Evolutionary conservation across 148 eudicot species (phyloP).

Genomic region (Silene uniflora): DNA sequence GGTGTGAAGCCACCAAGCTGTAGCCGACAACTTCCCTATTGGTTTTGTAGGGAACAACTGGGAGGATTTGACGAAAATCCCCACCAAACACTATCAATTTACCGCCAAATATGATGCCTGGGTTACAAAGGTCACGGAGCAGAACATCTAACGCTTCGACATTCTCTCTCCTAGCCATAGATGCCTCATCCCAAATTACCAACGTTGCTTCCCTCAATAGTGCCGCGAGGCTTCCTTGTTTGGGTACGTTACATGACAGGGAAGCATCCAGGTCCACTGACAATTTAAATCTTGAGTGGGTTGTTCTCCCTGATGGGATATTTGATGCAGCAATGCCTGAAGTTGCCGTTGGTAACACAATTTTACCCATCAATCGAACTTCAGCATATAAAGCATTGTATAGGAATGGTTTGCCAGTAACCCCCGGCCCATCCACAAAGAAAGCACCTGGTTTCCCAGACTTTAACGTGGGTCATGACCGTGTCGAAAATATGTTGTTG

Average conservation of each 20-base stretch:
- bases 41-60: background rate
- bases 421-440: background rate
- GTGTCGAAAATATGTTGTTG: background rate
- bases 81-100: background rate
- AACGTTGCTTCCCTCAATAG: background rate
- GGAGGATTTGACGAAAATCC: background rate
- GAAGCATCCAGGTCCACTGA: background rate
- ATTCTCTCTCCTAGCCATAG: background rate
- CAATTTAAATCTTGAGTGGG: conserved; percentile 5
- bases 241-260: background rate
- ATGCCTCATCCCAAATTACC: background rate
- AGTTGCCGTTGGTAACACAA: background rate
- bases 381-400: conserved; percentile 4
- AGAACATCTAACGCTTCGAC: background rate
- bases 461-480: background rate
- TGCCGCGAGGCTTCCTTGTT: background rate
- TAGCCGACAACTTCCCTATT: background rate
- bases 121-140: background rate
- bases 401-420: background rate
- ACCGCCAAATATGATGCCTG: background rate
- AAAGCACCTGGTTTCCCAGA: background rate
- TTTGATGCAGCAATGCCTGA: background rate
- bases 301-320: background rate
- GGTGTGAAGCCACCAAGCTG: background rate
- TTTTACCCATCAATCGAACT: background rate